phyloP scores from a whole-genome alignment of 176 grass and related monocot genomes.

The Avena sativa region DNA sequence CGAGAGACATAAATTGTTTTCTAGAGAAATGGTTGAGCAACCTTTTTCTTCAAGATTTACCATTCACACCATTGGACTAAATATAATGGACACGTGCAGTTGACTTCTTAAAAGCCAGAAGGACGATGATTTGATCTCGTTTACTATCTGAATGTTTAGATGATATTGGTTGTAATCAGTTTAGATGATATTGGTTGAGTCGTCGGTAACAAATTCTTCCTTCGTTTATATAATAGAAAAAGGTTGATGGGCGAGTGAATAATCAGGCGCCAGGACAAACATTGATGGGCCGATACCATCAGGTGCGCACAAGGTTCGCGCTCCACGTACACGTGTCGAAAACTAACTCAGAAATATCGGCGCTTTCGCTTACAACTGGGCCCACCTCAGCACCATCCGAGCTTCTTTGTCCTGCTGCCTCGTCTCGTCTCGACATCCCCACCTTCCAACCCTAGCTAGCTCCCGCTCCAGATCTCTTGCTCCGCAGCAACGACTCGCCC shows the following conservation, averaged over 20 bases:
- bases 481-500: not conserved
- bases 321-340: too few species aligned
- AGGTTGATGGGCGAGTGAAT: too few species aligned
- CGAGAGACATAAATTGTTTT: not conserved
- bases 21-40: not conserved
- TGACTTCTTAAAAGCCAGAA: not conserved
- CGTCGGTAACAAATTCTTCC: not conserved
- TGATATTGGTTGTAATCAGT: not conserved
- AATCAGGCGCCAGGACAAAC: too few species aligned
- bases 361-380: too few species aligned
- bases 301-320: too few species aligned
- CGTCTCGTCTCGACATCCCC: too few species aligned
- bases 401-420: too few species aligned
- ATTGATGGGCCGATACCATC: too few species aligned
- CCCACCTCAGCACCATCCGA: too few species aligned
- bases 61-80: not conserved
- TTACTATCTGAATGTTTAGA: not conserved
- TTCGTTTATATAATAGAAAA: not conserved
- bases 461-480: conserved; percentile 19
- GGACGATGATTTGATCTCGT: not conserved
- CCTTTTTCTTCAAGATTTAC: not conserved
- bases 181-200: not conserved
- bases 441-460: too few species aligned
- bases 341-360: too few species aligned
- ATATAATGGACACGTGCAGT: not conserved